These are phyloP conservation scores for Orbilia brochopaga DNA, from an alignment of 2,329 filamentous ascomycete genomes.

Conservation along the genomic window DNA sequence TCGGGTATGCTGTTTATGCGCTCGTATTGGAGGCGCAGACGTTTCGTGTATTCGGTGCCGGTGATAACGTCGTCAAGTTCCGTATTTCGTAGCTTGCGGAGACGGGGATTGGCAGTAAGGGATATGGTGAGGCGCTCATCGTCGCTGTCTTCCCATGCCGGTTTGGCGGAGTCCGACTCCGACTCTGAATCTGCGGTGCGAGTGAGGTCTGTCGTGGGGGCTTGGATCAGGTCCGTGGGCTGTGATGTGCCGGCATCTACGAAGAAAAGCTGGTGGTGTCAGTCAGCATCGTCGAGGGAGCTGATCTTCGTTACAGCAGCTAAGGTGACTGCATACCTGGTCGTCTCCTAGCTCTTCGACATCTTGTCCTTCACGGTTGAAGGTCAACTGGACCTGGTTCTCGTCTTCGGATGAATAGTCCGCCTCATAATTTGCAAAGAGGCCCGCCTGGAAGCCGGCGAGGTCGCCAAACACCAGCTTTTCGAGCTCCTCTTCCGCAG, in stretches of 20 bases:
- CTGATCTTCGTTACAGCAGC: conserved; percentile 16
- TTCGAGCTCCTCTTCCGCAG: conserved; percentile 83
- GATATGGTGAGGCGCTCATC: conserved; percentile 87
- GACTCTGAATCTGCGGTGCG: conserved; percentile 57
- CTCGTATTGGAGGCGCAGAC: conserved; percentile 79
- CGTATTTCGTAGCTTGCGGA: conserved; percentile 81
- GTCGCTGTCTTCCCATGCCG: conserved; percentile 93
- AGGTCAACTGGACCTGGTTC: conserved; percentile 53
- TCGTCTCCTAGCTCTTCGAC: conserved; percentile 41
- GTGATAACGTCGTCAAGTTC: conserved; percentile 85
- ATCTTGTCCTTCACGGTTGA: conserved; percentile 51
- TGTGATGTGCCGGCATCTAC: conserved; percentile 70
- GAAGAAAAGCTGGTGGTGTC: conserved; percentile 70
- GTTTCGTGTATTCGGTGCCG: conserved; percentile 81
- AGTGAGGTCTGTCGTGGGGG: conserved; percentile 56
- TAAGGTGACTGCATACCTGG: conserved; percentile 52
- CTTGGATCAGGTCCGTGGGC: conserved; percentile 35
- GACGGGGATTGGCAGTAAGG: conserved; percentile 72
- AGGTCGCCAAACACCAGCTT: conserved; percentile 86
- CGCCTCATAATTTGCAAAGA: conserved; percentile 66
- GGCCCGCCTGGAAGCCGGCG: conserved; percentile 76
- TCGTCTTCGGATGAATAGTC: conserved; percentile 58
- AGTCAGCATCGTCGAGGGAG: background rate
- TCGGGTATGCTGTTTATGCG: conserved; percentile 67
- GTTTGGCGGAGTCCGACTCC: conserved; percentile 56